These are phyloP conservation scores for Pseudopithomyces chartarum DNA, from an alignment of 2,329 filamentous ascomycete species.

Conservation along the genomic window DNA sequence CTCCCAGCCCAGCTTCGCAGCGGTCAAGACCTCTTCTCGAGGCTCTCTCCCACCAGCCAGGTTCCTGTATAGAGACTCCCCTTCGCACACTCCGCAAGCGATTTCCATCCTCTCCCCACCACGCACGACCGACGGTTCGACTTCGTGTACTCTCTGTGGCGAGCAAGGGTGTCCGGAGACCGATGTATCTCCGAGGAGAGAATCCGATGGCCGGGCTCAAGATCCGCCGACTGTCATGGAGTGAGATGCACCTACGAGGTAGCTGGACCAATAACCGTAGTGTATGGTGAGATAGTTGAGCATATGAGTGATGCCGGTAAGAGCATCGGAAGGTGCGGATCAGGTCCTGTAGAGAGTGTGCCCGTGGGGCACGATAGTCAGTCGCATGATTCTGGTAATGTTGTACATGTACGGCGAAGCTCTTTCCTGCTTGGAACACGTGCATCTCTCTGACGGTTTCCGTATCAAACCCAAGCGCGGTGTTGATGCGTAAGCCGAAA, in stretches of 20 bases:
- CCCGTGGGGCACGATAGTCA: slow-evolving; percentile 35
- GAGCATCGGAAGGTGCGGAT: slow-evolving; percentile 28
- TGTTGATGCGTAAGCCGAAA: slow-evolving; percentile 6
- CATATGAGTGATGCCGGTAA: slow-evolving; percentile 23
- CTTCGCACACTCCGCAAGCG: neutral
- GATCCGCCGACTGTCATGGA: neutral
- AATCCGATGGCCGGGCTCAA: neutral
- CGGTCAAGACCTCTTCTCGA: no score
- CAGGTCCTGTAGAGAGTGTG: slow-evolving; percentile 36
- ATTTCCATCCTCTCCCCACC: neutral
- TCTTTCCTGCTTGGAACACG: neutral
- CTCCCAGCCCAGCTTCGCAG: neutral
- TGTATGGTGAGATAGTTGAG: neutral
- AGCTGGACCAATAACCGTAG: neutral
- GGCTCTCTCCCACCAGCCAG: neutral
- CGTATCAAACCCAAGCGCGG: slow-evolving; percentile 1
- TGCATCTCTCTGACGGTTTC: neutral
- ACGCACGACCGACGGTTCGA: neutral
- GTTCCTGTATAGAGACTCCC: neutral
- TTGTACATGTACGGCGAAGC: neutral
- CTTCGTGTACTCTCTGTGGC: neutral
- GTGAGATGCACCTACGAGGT: neutral
- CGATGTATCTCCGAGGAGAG: neutral
- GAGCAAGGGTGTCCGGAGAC: neutral
- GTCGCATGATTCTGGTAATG: slow-evolving; percentile 17